Conservation (phyloP, 192 early-diverging fungal genomes). For the Entophlyctis helioformis region DNA sequence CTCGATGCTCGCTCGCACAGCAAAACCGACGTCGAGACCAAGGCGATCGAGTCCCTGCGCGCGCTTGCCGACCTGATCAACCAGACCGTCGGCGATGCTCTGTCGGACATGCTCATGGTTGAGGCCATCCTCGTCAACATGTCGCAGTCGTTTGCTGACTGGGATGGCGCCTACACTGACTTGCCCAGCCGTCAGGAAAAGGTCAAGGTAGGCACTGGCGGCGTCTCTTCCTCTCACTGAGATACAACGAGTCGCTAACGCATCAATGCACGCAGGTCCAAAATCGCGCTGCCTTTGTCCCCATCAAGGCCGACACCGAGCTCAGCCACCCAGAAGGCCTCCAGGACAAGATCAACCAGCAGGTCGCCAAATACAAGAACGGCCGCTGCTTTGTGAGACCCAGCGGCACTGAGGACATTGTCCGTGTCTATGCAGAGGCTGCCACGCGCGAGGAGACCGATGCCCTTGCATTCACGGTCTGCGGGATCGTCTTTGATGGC, state of each 20-base stretch:
- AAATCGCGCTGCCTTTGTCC: constrained; percentile 79
- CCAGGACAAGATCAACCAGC: constrained; percentile 71
- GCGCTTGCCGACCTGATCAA: constrained; percentile 91
- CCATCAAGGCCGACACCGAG: constrained; percentile 93
- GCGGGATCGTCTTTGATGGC: constrained; percentile 84
- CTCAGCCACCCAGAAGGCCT: constrained; percentile 76
- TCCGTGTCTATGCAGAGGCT: constrained; percentile 98
- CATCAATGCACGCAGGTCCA: constrained; percentile 36
- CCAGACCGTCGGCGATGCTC: constrained; percentile 96
- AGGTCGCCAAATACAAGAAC: constrained; percentile 70
- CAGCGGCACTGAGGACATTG: constrained; percentile 97
- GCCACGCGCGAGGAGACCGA: constrained; percentile 84
- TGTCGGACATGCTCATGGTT: constrained; percentile 90
- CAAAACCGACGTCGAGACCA: constrained; percentile 59
- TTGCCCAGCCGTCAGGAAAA: constrained; percentile 91
- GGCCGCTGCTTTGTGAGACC: constrained; percentile 95
- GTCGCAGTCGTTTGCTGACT: constrained; percentile 68
- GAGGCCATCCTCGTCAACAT: constrained; percentile 81
- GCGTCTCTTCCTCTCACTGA: background rate
- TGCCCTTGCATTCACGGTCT: constrained; percentile 72
- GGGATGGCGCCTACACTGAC: constrained; percentile 92
- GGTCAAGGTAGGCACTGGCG: constrained; percentile 58
- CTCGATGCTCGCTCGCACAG: constrained; percentile 11
- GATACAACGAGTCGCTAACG: background rate
- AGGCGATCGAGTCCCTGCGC: constrained; percentile 66